phyloP scores from a whole-genome alignment of 129 eudicot species.

The Rutidosis leptorrhynchoides region DNA sequence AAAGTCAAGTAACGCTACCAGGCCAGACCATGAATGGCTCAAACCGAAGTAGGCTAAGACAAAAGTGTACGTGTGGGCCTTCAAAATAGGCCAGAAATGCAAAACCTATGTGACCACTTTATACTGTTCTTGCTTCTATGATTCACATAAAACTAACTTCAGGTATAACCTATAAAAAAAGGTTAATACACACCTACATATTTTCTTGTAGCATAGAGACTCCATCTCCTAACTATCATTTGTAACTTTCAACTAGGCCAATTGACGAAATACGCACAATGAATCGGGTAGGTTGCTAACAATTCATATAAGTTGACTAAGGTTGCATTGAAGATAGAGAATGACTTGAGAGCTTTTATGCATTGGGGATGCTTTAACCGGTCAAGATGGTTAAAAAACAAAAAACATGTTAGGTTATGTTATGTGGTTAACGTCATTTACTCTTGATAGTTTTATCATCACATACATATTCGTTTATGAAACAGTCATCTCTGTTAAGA shows the following conservation, averaged over 20 bases:
- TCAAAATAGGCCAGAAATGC: neutral
- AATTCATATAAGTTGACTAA: no score
- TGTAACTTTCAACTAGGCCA: neutral
- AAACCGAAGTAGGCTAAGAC: neutral
- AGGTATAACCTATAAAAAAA: neutral
- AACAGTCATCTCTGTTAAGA: no score
- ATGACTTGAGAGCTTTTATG: no score
- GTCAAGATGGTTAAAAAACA: no score
- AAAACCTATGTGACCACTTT: neutral
- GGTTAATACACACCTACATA: neutral
- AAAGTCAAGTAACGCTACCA: neutral
- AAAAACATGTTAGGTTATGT: no score
- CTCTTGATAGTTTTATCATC: no score
- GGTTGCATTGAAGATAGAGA: no score
- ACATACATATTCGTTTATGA: no score
- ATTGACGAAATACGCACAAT: neutral
- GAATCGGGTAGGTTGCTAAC: no score
- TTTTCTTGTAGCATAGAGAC: neutral
- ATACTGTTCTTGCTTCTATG: neutral
- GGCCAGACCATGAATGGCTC: neutral
- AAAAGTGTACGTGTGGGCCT: neutral
- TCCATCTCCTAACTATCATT: neutral
- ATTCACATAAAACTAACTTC: neutral
- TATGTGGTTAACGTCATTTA: no score
- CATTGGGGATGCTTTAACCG: no score